Conservation (phyloP, 2,329 filamentous ascomycete species). For the Colletotrichum melonis region DNA sequence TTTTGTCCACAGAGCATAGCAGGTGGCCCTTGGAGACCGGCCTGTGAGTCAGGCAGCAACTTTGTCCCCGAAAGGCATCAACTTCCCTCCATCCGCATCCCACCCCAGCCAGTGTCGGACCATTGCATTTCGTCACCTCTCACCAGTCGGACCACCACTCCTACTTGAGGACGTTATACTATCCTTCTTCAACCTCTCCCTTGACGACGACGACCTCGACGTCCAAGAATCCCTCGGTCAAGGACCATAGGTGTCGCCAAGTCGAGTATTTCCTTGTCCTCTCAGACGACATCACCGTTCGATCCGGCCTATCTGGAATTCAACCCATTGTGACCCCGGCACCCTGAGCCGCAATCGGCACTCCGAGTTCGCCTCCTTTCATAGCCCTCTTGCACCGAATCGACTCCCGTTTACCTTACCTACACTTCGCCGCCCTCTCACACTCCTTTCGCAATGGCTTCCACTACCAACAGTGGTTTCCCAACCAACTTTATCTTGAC, state of each 20-base stretch:
- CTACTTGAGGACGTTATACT: not conserved
- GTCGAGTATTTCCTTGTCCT: slow-evolving; percentile 2
- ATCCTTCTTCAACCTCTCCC: not conserved
- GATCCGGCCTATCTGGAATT: slow-evolving; percentile 16
- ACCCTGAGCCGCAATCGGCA: slow-evolving; percentile 35
- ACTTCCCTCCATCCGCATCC: slow-evolving; percentile 32
- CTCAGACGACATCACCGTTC: slow-evolving; percentile 4
- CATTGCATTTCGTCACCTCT: slow-evolving; percentile 32
- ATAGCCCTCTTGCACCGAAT: slow-evolving; percentile 20
- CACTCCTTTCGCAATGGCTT: slow-evolving; percentile 57
- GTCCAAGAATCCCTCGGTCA: not conserved
- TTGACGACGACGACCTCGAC: slow-evolving; percentile 3
- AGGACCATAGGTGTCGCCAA: not conserved
- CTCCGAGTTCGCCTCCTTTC: slow-evolving; percentile 14
- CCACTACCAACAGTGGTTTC: slow-evolving; percentile 56
- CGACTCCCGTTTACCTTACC: slow-evolving; percentile 18
- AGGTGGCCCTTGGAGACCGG: slow-evolving; percentile 17
- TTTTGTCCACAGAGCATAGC: not conserved
- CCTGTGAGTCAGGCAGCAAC: slow-evolving; percentile 49
- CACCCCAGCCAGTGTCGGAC: slow-evolving; percentile 27
- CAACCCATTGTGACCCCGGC: slow-evolving; percentile 14
- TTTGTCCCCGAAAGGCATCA: slow-evolving; percentile 39
- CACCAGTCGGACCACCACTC: not conserved
- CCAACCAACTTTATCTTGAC: slow-evolving; percentile 75
- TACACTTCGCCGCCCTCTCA: slow-evolving; percentile 8